A percentile compares a stretch with the other conserved stretches of the same genome.
These are phyloP conservation scores for Solanum chmielewskii DNA, from an alignment of 257 asterid genomes.

Conservation along the genomic window DNA sequence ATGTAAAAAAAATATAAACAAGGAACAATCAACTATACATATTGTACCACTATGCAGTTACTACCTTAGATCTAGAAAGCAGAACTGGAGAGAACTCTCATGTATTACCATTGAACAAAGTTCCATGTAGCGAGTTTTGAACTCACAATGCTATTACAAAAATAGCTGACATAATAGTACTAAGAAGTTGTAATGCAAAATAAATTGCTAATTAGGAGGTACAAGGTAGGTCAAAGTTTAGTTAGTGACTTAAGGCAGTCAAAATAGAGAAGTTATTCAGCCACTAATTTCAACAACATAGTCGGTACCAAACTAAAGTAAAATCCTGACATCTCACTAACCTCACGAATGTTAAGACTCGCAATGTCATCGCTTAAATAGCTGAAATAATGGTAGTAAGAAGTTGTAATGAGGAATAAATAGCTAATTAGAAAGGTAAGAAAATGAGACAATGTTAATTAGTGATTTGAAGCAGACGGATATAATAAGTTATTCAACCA, in stretches of 20 bases:
- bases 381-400: background rate
- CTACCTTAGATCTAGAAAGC: background rate
- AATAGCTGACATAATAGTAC: background rate
- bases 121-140: background rate
- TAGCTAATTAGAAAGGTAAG: background rate
- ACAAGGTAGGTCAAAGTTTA: background rate
- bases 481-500: background rate
- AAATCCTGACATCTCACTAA: background rate
- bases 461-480: background rate
- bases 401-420: background rate
- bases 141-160: background rate
- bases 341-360: background rate
- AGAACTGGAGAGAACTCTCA: background rate
- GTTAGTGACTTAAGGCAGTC: background rate
- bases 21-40: background rate
- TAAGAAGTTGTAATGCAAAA: background rate
- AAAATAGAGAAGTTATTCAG: background rate
- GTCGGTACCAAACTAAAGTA: background rate
- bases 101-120: background rate
- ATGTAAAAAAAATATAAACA: background rate
- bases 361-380: background rate
- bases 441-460: background rate
- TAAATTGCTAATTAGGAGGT: background rate
- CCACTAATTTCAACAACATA: background rate
- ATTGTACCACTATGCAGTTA: background rate